Base-by-base conservation (phyloP, 2,329 filamentous ascomycete species). In the Dactylellina haptotyla region DNA sequence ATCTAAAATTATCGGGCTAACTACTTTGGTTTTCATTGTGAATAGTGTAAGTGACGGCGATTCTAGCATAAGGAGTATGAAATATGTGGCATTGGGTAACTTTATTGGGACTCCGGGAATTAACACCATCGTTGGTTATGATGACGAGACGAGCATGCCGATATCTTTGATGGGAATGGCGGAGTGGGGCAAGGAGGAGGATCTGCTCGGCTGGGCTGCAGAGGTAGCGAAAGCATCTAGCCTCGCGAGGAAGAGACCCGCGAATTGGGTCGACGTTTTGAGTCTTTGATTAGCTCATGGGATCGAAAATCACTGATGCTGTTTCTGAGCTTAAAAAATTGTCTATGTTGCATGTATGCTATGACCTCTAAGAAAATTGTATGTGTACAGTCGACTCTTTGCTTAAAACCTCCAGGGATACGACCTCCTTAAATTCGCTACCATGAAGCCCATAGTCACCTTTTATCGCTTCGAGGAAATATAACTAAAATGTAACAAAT, bases 81-180 rank as follows among this genome's bases (percentile, higher is more conserved):
- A 89, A 80, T 97, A 92, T 81, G 88, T 91, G 14, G 96, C 90
- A 86, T 81, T 96, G 34, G 90, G 93, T 4, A 97, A 97, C 81
- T 89, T 92, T 77, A 87, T 85, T 0, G 93, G 93, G 0, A 88
- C 89, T 53, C 93, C 93, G 0, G 88, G 91, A 0, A 86, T 96
- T 10, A 88, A 84, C 48, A 88, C 87, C 34, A 92, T 93, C 0
- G 88, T 91, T 9, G 93, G 91, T 0, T 96, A 93, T 81, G 85
- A 85, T 76, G 87, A 86, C 1, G 81, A 84, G 65, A 90, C 89
- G 0, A 85, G 83, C 77, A 75, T 90, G 59, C 86, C 88, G 0
- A 81, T 90, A 20, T 86, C 87, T 3, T 77, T 90, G 73, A 84
- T 89, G 84, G 88, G 86, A 0, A 86, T 87, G 82, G 87, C 83